Conservation (phyloP, 1,284 basidiomycete genomes). For the Boletus coffeatus region DNA sequence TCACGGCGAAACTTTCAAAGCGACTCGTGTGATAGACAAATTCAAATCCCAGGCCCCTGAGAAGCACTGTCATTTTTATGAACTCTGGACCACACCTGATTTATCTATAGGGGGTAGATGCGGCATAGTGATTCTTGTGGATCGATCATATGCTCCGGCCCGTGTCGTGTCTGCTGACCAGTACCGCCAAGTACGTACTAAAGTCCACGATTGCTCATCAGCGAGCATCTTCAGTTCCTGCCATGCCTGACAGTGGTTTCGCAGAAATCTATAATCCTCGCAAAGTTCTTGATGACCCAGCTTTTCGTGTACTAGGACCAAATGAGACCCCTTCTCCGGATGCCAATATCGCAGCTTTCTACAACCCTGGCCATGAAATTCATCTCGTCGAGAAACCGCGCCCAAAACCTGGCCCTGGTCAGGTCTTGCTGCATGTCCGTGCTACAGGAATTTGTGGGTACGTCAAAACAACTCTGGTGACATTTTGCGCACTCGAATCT, state of each 20-base stretch:
- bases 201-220: background rate
- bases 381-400: constrained; percentile 57
- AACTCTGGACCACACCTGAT: background rate
- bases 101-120: background rate
- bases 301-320: constrained; percentile 42
- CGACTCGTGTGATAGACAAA: background rate
- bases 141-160: background rate
- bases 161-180: constrained; percentile 13
- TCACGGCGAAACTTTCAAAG: background rate
- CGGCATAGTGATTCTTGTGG: background rate
- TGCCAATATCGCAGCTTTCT: constrained; percentile 56
- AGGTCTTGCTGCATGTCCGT: constrained; percentile 55
- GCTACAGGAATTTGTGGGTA: constrained; percentile 65
- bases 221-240: background rate
- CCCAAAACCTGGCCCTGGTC: constrained; percentile 51
- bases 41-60: background rate
- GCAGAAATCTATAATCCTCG: constrained; percentile 45
- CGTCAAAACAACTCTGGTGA: constrained; percentile 1
- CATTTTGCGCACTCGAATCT: background rate
- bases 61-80: background rate
- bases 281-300: constrained; percentile 47
- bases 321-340: constrained; percentile 42
- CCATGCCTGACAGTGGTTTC: constrained; percentile 25
- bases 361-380: constrained; percentile 53
- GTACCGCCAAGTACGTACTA: background rate